phyloP scores from a whole-genome alignment of 768 basidiomycete genomes.

The Basidioascus undulatus region DNA sequence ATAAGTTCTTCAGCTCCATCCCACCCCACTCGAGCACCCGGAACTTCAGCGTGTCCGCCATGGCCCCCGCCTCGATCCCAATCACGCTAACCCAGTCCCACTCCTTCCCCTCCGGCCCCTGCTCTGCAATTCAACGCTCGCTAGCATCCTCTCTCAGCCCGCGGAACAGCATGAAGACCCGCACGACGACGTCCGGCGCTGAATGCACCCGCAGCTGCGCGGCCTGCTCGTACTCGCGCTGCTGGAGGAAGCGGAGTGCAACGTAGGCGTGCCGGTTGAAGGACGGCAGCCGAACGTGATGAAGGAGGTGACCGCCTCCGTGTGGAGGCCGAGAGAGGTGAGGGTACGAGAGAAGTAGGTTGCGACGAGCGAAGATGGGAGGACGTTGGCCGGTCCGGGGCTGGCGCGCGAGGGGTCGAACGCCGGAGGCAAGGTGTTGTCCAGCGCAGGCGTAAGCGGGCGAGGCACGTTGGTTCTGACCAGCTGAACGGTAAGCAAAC shows the following conservation, averaged over 20 bases:
- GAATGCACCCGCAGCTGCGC: constrained; percentile 22
- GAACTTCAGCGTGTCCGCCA: too few relatives aligned
- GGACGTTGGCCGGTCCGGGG: constrained; percentile 11
- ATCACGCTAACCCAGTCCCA: constrained; percentile 15
- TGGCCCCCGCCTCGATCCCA: constrained; percentile 9
- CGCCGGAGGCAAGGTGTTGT: too few relatives aligned
- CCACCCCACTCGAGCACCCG: constrained; percentile 9
- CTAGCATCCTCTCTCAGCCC: constrained; percentile 16
- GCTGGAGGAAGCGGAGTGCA: constrained; percentile 26
- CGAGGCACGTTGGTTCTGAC: too few relatives aligned
- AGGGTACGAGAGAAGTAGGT: constrained; percentile 21
- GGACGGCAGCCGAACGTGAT: constrained; percentile 28
- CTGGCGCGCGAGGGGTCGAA: constrained; percentile 3
- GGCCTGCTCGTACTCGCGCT: constrained; percentile 22
- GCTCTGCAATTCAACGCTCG: constrained; percentile 18
- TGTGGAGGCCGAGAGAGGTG: constrained; percentile 20
- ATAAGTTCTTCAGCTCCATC: neutral
- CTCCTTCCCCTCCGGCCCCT: constrained; percentile 8
- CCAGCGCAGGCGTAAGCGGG: too few relatives aligned
- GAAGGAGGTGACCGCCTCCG: constrained; percentile 25
- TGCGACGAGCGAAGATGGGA: constrained; percentile 16
- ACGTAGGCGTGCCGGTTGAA: constrained; percentile 22
- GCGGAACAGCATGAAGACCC: constrained; percentile 28
- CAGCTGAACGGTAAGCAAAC: too few relatives aligned
- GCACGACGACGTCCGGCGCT: constrained; percentile 23